These are phyloP conservation scores for Sclerotinia subarctica DNA, from an alignment of 2,329 filamentous ascomycete species.

Conservation along the genomic window DNA sequence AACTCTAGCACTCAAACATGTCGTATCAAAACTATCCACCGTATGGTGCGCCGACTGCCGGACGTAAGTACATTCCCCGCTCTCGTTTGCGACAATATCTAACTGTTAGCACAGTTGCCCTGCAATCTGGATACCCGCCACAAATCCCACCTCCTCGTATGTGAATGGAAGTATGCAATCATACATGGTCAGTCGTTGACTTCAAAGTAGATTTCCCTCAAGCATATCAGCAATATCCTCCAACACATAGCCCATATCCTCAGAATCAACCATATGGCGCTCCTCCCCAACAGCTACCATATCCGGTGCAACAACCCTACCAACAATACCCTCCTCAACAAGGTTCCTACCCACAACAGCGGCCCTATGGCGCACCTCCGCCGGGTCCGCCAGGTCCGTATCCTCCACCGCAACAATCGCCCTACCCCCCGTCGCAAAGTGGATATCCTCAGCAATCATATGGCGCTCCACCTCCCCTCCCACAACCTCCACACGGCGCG, in stretches of 20 bases:
- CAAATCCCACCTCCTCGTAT: constrained; percentile 18
- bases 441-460: constrained; percentile 21
- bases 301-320: constrained; percentile 20
- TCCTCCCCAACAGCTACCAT: constrained; percentile 34
- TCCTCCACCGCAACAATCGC: constrained; percentile 45
- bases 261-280: constrained; percentile 27
- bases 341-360: constrained; percentile 42
- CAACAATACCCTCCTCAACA: constrained; percentile 22
- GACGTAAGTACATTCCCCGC: constrained; percentile 23
- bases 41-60: constrained; percentile 26
- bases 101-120: constrained; percentile 22
- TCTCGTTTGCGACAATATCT: constrained; percentile 22
- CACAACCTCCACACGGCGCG: constrained; percentile 27
- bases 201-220: constrained; percentile 13
- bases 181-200: neutral
- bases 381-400: constrained; percentile 27
- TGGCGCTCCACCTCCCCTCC: constrained; percentile 36
- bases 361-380: constrained; percentile 42
- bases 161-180: neutral
- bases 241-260: constrained; percentile 25
- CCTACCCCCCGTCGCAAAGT: constrained; percentile 38
- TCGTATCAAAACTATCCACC: constrained; percentile 20
- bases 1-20: neutral
- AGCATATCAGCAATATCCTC: constrained; percentile 27
- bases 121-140: constrained; percentile 18